Percentiles rank a stretch among this genome's conserved stretches.
These are phyloP conservation scores for Peterozyma toletana DNA, from an alignment of 805 yeast genomes.

Conservation along the genomic window DNA sequence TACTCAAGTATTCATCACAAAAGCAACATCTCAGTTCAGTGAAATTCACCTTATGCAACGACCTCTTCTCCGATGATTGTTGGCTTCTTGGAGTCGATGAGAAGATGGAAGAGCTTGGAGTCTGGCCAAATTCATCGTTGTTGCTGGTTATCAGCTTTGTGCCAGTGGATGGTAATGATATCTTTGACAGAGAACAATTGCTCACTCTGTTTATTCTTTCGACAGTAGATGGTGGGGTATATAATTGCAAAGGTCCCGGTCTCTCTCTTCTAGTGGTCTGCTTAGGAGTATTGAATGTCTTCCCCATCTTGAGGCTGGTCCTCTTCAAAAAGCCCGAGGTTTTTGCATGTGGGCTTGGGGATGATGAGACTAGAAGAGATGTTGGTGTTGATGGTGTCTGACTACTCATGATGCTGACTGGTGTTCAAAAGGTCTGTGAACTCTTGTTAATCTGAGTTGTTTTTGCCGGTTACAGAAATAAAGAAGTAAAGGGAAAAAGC, in stretches of 20 bases:
- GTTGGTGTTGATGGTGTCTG: too few species aligned
- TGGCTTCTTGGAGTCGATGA: neutral
- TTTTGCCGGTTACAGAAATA: too few species aligned
- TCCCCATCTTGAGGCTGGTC: neutral
- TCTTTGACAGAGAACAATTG: neutral
- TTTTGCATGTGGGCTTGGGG: too few species aligned
- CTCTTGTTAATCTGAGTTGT: too few species aligned
- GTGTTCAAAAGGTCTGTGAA: too few species aligned
- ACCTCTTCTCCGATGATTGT: neutral
- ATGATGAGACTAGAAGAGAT: too few species aligned
- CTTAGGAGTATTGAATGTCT: neutral
- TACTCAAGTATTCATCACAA: constrained; percentile 7
- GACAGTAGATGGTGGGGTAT: neutral
- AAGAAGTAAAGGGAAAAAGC: too few species aligned
- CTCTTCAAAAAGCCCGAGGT: neutral
- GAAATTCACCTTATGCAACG: constrained; percentile 1
- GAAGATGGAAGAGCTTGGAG: neutral
- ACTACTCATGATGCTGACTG: too few species aligned
- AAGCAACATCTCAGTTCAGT: constrained; percentile 4
- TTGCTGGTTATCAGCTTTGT: too few species aligned
- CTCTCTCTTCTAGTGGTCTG: neutral
- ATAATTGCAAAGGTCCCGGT: neutral
- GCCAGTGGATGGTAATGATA: neutral
- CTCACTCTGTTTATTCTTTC: neutral
- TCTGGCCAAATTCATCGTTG: neutral